Base-by-base conservation (phyloP, 495 filamentous ascomycete genomes). In the Aeminium ludgeri region DNA sequence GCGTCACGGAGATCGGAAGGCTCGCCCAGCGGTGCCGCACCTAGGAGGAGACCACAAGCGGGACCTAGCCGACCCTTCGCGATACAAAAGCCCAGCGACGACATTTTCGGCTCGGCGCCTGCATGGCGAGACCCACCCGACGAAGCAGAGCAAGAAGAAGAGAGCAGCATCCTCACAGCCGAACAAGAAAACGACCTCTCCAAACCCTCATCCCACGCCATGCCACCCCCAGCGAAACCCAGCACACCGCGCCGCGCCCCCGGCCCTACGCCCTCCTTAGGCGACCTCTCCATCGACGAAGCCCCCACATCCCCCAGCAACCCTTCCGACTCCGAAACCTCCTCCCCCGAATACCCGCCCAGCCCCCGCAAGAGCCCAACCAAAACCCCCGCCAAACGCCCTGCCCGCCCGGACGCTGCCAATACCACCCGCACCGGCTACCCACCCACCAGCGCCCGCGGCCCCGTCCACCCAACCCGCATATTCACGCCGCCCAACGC, bases 311-410 rank as follows among this genome's bases (percentile, higher is more conserved):
- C 19, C 28, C 20, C 30, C 15, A 32, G 6, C 20, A 28, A 15
- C 17, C 20, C 30, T 25, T 32, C 41, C n/a, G 36, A 37, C 16
- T 29, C 23, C 19, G 45, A 49, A 12, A n/a, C n/a, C n/a, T n/a
- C n/a, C n/a, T n/a, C n/a, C n/a, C 8, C 30, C 11, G 47, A 53
- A 20, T 51, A 51, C 32, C 48, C 48, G n/a, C 48, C 48, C 19
- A 48, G 45, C 31, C 45, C 45, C 8, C 34, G 45, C 10, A 48
- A 48, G 25, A 47, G 44, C 25, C 44, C 48, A 3, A 5, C 27
- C 2, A 50, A 50, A 20, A 45, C 36, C 19, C 39, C 47, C 2
- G n/a, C 10, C 18, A 51, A 51, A 31, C 42, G 32, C 5, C 31
- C 10, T 32, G 12, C 15, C 33, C 29, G 15, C 31, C 37, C 1